Base-by-base conservation (phyloP, 495 filamentous ascomycete species). In the Hamigera avellanea region DNA sequence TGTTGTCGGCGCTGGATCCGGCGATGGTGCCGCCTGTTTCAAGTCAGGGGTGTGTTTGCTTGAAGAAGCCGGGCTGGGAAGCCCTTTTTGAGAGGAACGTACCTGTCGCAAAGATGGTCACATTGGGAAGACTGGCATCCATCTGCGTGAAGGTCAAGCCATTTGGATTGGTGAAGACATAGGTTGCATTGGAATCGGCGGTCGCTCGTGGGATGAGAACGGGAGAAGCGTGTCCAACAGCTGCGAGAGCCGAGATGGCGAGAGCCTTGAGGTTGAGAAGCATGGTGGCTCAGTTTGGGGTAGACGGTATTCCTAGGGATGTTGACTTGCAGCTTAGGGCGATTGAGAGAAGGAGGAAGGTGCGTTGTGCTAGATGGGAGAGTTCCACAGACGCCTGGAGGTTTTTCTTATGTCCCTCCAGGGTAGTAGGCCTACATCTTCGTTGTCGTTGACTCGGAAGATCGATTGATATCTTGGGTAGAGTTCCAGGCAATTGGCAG, bases 101-200 rank as follows among this genome's bases (percentile, higher is more conserved):
- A 49, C 60, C 67, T 0, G 67, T 70, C 3, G 67, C 63, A 37
- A 67, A 62, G 36, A 72, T 62, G 19, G 66, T 69, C 15, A 72
- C 56, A 41, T 69, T 72, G 6, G 64, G 67, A 0, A 72, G 56
- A 30, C 51, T 54, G 19, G 56, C 39, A 29, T 69, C 66, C 50
- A 58, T 59, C 12, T 63, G 54, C 8, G 57, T 62, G 37, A 57
- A 57, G 27, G 48, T 57, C 15, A 56, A 40, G 14, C 53, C 53
- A 36, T 60, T 57, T 35, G 49, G 39, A 32, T 55, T 60, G 44
- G 53, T 57, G 37, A 48, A 55, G 26, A 42, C 46, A 13, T 47
- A 49, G 14, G 35, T 37, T 35, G 48, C 48, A 9, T 32, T 37
- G 35, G 46, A 48, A 8, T 32, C 34, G 25, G 40, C 44, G 13